Percentiles rank a stretch among this genome's conserved stretches.
Evolutionary conservation across 2,329 filamentous ascomycete genomes (phyloP).

Genomic region (Talaromyces sp.): DNA sequence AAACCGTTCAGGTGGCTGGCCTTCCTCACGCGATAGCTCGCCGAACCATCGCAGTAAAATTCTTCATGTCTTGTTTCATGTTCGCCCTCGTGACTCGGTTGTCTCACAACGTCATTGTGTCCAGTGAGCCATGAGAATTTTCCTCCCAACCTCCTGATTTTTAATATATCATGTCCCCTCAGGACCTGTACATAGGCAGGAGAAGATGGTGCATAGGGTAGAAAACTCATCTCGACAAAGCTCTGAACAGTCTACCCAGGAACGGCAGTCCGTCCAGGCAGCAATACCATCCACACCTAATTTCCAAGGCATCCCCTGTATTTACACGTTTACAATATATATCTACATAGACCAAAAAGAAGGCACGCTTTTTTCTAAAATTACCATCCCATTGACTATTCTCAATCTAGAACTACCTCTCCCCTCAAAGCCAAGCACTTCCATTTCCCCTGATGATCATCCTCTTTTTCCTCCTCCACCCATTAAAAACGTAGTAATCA

Average conservation of each 20-base stretch:
- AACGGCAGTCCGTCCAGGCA: background rate
- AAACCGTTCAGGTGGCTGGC: background rate
- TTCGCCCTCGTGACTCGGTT: background rate
- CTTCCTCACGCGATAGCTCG: background rate
- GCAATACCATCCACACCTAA: background rate
- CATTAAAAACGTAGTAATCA: background rate
- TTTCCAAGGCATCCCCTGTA: background rate
- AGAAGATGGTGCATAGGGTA: background rate
- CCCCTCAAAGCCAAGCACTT: background rate
- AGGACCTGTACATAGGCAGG: background rate
- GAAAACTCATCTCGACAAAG: background rate
- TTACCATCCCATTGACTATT: background rate
- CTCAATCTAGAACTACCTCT: background rate
- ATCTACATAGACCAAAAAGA: background rate
- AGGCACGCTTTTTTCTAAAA: background rate
- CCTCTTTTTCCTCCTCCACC: background rate
- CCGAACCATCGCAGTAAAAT: background rate
- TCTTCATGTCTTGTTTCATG: background rate
- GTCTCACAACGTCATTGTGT: background rate
- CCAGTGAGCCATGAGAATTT: background rate
- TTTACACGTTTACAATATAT: background rate
- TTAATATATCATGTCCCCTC: background rate
- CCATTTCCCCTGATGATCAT: background rate
- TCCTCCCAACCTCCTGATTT: background rate
- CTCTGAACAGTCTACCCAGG: background rate